Evolutionary conservation across 176 grass and related monocot genomes (phyloP), one percentile per base, ranked within the genome.

Genomic region (Themeda triandra): DNA sequence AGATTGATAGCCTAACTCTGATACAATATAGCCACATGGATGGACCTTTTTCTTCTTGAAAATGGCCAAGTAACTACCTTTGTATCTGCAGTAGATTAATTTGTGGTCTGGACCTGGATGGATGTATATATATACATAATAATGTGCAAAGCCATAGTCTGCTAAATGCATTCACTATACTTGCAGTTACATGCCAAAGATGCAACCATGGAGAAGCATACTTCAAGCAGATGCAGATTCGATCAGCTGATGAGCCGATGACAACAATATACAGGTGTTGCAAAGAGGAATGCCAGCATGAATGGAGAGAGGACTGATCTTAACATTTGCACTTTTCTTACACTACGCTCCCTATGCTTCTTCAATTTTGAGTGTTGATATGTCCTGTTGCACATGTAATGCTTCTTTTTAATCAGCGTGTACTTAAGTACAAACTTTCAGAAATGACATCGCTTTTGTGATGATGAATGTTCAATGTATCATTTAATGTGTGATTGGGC

Each of bases 191-290:
- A n/a, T 95, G 95, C 60, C 85, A 83, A 42, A 76, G 53, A 49
- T 95, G 89, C 68, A 73, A 86, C 62, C 62, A 93, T 69, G 89
- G 89, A 32, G 85, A 94, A 69, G 92, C 92, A 29, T 91, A 86
- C 84, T 97, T 40, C 86, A 77, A 23, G 60, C 87, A 90, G 77
- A 87, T 85, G 49, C 91, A 88, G 68, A 86, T 92, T 39, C 71
- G 87, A 74, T 92, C 87, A 30, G 92, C 94, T 53, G 94, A 96
- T 79, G 94, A 96, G 59, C 89, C 94, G 6, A 83, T 77, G 87
- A 90, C 83, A 12, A 86, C 39, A 14, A 88, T 91, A 54, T 95
- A 90, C 80, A 84, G 63, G 83, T 90, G 91, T 79, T 93, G 76
- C 74, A 93, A 86, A 6, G 87, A 90, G 24, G 79, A 63, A 1